These are phyloP conservation scores for Salix koriyanagi DNA, from an alignment of 345 rosid species.

Conservation along the genomic window DNA sequence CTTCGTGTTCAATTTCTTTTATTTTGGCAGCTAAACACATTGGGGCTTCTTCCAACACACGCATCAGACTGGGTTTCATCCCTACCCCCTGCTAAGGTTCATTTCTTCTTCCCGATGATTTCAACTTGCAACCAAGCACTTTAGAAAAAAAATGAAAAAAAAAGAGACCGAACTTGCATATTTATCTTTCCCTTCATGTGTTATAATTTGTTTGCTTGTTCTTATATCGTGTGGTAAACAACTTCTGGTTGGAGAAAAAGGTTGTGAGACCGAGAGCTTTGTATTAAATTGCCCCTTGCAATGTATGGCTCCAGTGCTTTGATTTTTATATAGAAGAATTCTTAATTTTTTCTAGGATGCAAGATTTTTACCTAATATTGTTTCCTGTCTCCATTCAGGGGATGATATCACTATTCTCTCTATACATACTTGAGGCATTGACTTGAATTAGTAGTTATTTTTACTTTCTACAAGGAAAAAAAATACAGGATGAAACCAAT, in stretches of 20 bases:
- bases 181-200: neutral
- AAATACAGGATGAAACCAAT: neutral
- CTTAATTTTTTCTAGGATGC: neutral
- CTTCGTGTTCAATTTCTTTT: conserved; percentile 5
- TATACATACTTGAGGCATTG: neutral
- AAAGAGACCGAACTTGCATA: too few relatives aligned
- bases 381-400: neutral
- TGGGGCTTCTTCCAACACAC: conserved; percentile 98
- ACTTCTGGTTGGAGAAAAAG: neutral
- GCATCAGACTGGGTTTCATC: conserved; percentile 99
- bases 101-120: conserved; percentile 2
- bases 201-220: neutral
- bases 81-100: conserved; percentile 91
- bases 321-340: neutral
- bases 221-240: neutral
- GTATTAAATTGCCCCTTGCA: neutral
- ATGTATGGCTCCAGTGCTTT: neutral
- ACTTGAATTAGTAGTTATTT: neutral
- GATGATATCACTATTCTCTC: neutral
- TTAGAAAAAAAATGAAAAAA: neutral
- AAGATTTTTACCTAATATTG: neutral
- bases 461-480: neutral
- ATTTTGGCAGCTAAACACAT: conserved; percentile 74
- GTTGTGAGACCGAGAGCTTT: neutral
- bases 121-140: neutral